A percentile compares a stretch with the other conserved stretches of the same genome.
phyloP scores from a whole-genome alignment of 176 grass and related monocot species.

The Avena eriantha region DNA sequence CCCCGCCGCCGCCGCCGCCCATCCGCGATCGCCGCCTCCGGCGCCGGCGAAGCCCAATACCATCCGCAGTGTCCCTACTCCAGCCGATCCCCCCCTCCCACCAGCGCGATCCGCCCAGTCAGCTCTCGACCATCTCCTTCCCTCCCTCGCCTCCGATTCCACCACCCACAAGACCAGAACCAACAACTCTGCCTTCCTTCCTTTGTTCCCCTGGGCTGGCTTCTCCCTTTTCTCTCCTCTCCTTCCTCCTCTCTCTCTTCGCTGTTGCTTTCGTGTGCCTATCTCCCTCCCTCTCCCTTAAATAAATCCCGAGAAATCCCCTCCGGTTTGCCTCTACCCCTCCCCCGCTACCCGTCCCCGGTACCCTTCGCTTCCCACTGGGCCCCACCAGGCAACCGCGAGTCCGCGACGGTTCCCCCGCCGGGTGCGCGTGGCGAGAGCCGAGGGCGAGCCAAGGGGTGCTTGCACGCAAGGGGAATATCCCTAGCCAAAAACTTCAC shows the following conservation, averaged over 20 bases:
- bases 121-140: conserved; percentile 44
- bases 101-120: conserved; percentile 50
- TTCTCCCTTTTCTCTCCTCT: conserved; percentile 47
- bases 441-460: not conserved
- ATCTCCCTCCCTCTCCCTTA: conserved; percentile 63
- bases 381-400: conserved; percentile 9
- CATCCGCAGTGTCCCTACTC: conserved; percentile 61
- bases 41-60: conserved; percentile 78
- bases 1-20: conserved; percentile 52
- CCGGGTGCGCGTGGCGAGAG: conserved; percentile 50
- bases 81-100: conserved; percentile 43
- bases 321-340: conserved; percentile 11
- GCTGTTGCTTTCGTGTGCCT: conserved; percentile 95
- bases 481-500: too few species aligned
- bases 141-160: conserved; percentile 7
- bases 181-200: conserved; percentile 47
- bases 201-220: not conserved
- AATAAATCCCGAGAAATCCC: conserved; percentile 73
- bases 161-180: conserved; percentile 36
- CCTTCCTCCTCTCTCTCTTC: conserved; percentile 36
- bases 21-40: conserved; percentile 76
- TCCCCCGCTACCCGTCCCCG: conserved; percentile 39
- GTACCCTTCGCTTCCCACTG: not conserved
- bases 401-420: conserved; percentile 6
- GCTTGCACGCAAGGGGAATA: too few species aligned